Evolutionary conservation across 352 stramenopile genomes (phyloP).

Genomic region (Globisporangium carolinianum): DNA sequence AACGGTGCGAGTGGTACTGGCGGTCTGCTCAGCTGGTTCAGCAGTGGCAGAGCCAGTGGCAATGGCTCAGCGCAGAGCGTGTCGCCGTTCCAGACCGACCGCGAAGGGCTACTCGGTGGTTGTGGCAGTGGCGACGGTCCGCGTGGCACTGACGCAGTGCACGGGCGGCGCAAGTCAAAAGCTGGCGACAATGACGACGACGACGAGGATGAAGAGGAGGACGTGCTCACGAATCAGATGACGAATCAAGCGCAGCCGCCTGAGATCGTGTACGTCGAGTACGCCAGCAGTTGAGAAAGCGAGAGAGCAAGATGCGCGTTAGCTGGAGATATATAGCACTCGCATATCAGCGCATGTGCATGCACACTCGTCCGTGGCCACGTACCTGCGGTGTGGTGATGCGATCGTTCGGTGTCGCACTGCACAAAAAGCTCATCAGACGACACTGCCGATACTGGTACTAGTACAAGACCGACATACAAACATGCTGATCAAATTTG

Average conservation of each 20-base stretch:
- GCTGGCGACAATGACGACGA: constrained; percentile 19
- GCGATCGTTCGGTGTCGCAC: too few relatives aligned
- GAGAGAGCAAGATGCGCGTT: too few relatives aligned
- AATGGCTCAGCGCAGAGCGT: constrained; percentile 22
- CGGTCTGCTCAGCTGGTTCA: constrained; percentile 6
- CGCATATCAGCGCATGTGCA: too few relatives aligned
- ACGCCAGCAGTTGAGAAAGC: constrained; percentile 14
- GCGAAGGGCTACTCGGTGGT: constrained; percentile 33
- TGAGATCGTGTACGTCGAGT: constrained; percentile 27
- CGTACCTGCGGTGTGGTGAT: too few relatives aligned
- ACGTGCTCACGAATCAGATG: constrained; percentile 23
- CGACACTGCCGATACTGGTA: too few relatives aligned
- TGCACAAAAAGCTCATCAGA: too few relatives aligned
- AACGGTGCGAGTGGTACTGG: constrained; percentile 9
- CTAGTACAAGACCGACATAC: too few relatives aligned
- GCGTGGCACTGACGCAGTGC: constrained; percentile 1
- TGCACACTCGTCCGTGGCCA: too few relatives aligned
- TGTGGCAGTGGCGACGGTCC: constrained; percentile 1
- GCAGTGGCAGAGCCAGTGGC: not conserved
- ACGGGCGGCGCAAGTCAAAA: constrained; percentile 4
- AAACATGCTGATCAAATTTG: too few relatives aligned
- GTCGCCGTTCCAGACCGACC: constrained; percentile 39
- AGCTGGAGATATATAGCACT: not conserved
- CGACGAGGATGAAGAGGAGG: constrained; percentile 42
- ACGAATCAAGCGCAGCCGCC: constrained; percentile 5